These are phyloP conservation scores for Aspergillus unguis DNA, from an alignment of 2,329 filamentous ascomycete species.

Conservation along the genomic window DNA sequence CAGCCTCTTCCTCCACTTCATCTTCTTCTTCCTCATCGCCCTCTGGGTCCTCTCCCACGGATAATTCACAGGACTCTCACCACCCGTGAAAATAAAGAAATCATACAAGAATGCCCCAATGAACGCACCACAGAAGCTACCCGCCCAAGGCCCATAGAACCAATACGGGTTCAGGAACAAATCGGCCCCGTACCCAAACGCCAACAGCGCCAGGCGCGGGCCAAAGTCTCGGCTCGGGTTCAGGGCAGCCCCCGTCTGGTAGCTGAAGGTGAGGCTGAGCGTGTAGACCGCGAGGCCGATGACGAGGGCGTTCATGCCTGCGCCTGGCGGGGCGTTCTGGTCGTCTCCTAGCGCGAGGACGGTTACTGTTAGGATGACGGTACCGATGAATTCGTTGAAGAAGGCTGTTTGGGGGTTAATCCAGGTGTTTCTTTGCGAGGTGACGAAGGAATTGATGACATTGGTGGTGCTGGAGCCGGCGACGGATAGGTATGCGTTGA, in stretches of 20 bases:
- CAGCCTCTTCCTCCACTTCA: slow-evolving; percentile 29
- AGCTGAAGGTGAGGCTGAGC: slow-evolving; percentile 39
- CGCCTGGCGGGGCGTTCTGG: slow-evolving; percentile 48
- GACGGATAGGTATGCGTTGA: slow-evolving; percentile 32
- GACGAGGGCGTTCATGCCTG: slow-evolving; percentile 52
- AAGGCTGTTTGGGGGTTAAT: slow-evolving; percentile 41
- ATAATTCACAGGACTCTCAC: slow-evolving; percentile 53
- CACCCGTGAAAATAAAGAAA: slow-evolving; percentile 50
- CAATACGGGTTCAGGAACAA: slow-evolving; percentile 46
- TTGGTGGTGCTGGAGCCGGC: slow-evolving; percentile 20
- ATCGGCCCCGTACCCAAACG: slow-evolving; percentile 44
- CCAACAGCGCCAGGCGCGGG: slow-evolving; percentile 46
- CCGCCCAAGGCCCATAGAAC: slow-evolving; percentile 47
- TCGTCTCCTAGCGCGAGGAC: slow-evolving; percentile 48
- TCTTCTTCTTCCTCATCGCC: slow-evolving; percentile 44
- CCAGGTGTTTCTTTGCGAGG: slow-evolving; percentile 41
- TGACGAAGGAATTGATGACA: slow-evolving; percentile 45
- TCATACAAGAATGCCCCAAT: slow-evolving; percentile 52
- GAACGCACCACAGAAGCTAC: slow-evolving; percentile 38
- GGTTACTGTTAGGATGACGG: slow-evolving; percentile 39
- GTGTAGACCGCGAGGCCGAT: slow-evolving; percentile 43
- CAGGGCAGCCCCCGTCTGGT: slow-evolving; percentile 48
- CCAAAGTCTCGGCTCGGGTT: slow-evolving; percentile 53
- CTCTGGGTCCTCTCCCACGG: slow-evolving; percentile 43
- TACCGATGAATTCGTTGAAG: slow-evolving; percentile 49